Evolutionary conservation across 2,329 filamentous ascomycete genomes (phyloP), one percentile per base, ranked within the genome.

Genomic region (Catunica adiposa): DNA sequence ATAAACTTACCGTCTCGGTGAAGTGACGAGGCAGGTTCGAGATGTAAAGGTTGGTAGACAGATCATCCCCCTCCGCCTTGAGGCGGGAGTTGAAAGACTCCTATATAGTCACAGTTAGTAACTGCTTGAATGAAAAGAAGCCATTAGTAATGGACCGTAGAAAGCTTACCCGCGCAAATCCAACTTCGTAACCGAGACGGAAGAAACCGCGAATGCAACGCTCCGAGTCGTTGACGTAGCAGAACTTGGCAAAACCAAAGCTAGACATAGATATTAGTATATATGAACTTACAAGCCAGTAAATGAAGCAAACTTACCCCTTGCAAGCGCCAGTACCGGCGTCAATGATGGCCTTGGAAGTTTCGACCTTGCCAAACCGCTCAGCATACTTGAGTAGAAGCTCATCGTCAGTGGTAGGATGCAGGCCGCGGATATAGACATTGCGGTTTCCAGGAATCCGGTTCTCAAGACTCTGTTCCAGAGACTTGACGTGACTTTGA

Each of bases 51-150:
- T 98, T 98, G 61, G 92, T 97, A 50, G 94, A 97, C 44, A 70
- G 65, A 54, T 85, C 86, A 64, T 98, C 90, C 56, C 89, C 85
- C 65, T 97, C 86, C 48, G 92, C 90, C 76, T 98, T 97, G 63
- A 98, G 84, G 63, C 94, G 89, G 62, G 89, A 89, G 69, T 98
- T 98, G 72, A 97, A 96, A 20, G 90, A 97, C 73, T 97, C 92
- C 85, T 94, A 58, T 11, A 69, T 62, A 56, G 34, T 55, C 9
- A 38, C 4, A 17, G 31, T 38, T 22, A 38, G 50, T 15, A 1
- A 48, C 7, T 9, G 2, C 7, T 1, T 6, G 38, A 42, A 42
- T 42, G 6, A 42, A n/a, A 42, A n/a, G 11, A 11, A 34, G n/a
- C n/a, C 15, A 42, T 26, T 48, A 22, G 22, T 48, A 11, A 25